phyloP scores from a whole-genome alignment of 345 rosid species.

The Erucastrum elatum region DNA sequence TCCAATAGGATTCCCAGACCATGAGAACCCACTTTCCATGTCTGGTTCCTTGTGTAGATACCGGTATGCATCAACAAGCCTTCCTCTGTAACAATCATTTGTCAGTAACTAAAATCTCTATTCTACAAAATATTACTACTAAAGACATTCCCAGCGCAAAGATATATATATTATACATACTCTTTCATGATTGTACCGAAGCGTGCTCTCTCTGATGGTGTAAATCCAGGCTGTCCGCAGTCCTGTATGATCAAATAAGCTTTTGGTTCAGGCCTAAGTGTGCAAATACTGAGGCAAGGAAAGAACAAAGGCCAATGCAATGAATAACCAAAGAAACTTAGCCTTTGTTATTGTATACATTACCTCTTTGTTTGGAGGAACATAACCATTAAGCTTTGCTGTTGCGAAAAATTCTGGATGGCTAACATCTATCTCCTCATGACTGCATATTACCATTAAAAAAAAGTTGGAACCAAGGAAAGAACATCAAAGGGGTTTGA shows the following conservation, averaged over 20 bases:
- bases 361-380: constrained; percentile 92
- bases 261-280: constrained; percentile 3
- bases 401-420: constrained; percentile 92
- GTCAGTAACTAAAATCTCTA: background rate
- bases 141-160: background rate
- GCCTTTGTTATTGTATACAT: background rate
- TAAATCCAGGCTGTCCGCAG: constrained; percentile 95
- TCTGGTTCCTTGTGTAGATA: constrained; percentile 78
- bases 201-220: constrained; percentile 86
- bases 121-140: background rate
- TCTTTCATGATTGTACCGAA: constrained; percentile 74
- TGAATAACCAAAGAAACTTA: background rate
- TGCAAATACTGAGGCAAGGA: background rate
- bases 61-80: constrained; percentile 84
- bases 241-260: constrained; percentile 53
- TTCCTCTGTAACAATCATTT: constrained; percentile 57
- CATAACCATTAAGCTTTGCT: constrained; percentile 87
- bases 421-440: constrained; percentile 88
- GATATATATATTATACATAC: constrained; percentile 43
- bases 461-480: background rate
- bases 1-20: constrained; percentile 92
- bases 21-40: constrained; percentile 90
- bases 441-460: constrained; percentile 63
- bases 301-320: background rate
- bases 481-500: background rate